phyloP scores from a whole-genome alignment of 2,329 filamentous ascomycete species.

The Xylogone sp. region DNA sequence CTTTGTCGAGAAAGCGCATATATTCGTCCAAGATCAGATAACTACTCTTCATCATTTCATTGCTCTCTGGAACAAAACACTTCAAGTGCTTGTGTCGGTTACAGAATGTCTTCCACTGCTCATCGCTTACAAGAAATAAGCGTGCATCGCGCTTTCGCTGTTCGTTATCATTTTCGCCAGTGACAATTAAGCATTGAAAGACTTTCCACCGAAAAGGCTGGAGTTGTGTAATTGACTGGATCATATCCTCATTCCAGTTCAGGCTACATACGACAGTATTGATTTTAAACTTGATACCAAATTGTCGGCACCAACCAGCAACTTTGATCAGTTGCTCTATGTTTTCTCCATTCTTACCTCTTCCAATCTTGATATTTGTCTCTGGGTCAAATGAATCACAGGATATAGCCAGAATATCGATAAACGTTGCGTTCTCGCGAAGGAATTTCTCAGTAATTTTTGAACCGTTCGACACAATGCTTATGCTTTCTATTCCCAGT shows the following conservation, averaged over 20 bases:
- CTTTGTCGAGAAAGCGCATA: conserved; percentile 15
- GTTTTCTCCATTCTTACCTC: conserved; percentile 44
- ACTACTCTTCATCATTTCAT: conserved; percentile 45
- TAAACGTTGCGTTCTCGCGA: conserved; percentile 33
- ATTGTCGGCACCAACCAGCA: conserved; percentile 39
- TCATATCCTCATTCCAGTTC: conserved; percentile 50
- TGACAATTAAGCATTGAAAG: conserved; percentile 51
- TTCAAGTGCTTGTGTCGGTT: conserved; percentile 35
- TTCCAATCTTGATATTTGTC: conserved; percentile 48
- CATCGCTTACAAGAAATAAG: conserved; percentile 39
- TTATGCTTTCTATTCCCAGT: conserved; percentile 45
- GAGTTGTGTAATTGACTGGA: conserved; percentile 32
- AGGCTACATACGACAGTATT: conserved; percentile 50
- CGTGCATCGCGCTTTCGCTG: conserved; percentile 35
- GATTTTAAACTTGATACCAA: conserved; percentile 51
- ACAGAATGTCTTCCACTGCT: conserved; percentile 44
- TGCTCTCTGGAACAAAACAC: conserved; percentile 45
- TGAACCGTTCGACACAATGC: conserved; percentile 51
- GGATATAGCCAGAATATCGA: conserved; percentile 52
- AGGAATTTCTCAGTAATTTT: conserved; percentile 41
- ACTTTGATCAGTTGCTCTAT: conserved; percentile 40
- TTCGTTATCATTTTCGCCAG: conserved; percentile 50
- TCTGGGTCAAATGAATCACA: conserved; percentile 50
- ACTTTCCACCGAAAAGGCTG: conserved; percentile 51
- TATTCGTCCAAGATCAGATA: conserved; percentile 34